Conservation (phyloP, 225 moss, liverwort and hornwort genomes). For the Physcomitrellopsis africana region DNA sequence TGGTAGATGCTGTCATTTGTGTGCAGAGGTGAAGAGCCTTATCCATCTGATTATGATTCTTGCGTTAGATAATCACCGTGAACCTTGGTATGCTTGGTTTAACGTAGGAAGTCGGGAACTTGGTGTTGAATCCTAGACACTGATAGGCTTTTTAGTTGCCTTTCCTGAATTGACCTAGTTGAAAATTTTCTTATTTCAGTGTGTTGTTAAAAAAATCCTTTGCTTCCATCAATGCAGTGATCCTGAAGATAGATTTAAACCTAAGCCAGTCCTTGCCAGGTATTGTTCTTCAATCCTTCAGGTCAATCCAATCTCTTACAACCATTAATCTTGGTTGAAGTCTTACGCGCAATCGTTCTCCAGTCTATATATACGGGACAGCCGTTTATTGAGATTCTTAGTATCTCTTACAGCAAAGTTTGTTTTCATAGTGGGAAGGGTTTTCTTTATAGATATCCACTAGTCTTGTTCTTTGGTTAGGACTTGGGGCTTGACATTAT, state of each 20-base stretch:
- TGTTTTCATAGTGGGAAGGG: not conserved
- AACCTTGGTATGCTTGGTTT: not conserved
- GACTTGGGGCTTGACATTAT: not conserved
- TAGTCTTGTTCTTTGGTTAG: constrained; percentile 19
- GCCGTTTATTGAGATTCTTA: not conserved
- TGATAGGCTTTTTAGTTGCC: not conserved
- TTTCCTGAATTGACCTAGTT: constrained; percentile 8
- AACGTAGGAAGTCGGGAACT: constrained; percentile 8
- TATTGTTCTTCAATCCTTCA: constrained; percentile 33
- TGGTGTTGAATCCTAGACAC: constrained; percentile 4
- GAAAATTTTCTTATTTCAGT: constrained; percentile 1
- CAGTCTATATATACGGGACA: constrained; percentile 13
- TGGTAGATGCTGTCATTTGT: constrained; percentile 93
- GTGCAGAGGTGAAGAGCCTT: constrained; percentile 78
- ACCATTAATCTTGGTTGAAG: not conserved
- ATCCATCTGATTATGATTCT: constrained; percentile 16
- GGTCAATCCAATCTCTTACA: constrained; percentile 2
- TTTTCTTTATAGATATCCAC: not conserved
- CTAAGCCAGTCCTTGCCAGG: constrained; percentile 93
- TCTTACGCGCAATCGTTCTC: not conserved
- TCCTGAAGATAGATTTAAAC: constrained; percentile 92
- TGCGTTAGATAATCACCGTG: not conserved
- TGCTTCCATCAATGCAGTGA: constrained; percentile 56
- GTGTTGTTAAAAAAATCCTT: constrained; percentile 27
- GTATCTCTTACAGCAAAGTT: constrained; percentile 5